These are phyloP conservation scores for Chaetomium sp. DNA, from an alignment of 2,329 filamentous ascomycete genomes.

Conservation along the genomic window DNA sequence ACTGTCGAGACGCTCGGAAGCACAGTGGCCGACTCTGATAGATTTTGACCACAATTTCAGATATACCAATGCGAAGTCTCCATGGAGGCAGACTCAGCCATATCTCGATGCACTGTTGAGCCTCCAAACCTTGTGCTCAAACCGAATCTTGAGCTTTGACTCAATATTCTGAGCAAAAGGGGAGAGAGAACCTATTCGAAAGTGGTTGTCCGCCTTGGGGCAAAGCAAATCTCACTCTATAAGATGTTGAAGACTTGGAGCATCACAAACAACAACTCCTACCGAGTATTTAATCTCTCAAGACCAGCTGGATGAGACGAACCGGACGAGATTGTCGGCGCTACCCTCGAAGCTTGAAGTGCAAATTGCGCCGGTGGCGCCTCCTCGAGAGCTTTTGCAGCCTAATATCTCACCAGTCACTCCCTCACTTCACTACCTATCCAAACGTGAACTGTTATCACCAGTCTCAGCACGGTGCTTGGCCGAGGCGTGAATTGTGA, in stretches of 20 bases:
- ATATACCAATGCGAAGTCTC: too few species aligned
- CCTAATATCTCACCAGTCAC: not conserved
- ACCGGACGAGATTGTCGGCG: not conserved
- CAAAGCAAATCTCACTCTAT: not conserved
- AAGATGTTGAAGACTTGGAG: not conserved
- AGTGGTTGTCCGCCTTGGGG: too few species aligned
- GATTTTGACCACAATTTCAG: too few species aligned
- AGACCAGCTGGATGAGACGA: not conserved
- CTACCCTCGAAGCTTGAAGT: not conserved
- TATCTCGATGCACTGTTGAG: too few species aligned
- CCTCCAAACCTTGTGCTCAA: too few species aligned
- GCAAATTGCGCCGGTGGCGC: not conserved
- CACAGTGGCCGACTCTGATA: too few species aligned
- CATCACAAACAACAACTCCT: not conserved
- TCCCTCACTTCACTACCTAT: not conserved
- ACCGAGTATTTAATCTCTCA: not conserved
- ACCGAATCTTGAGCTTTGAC: too few species aligned
- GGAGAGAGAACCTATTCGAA: too few species aligned
- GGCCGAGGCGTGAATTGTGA: not conserved
- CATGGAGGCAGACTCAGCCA: too few species aligned
- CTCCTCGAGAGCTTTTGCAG: not conserved
- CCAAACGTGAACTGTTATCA: not conserved
- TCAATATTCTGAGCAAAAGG: too few species aligned
- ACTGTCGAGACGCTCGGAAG: too few species aligned
- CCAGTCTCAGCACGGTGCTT: not conserved